Conservation (phyloP, 208 protist genomes). For the Crithidia brevicula region DNA sequence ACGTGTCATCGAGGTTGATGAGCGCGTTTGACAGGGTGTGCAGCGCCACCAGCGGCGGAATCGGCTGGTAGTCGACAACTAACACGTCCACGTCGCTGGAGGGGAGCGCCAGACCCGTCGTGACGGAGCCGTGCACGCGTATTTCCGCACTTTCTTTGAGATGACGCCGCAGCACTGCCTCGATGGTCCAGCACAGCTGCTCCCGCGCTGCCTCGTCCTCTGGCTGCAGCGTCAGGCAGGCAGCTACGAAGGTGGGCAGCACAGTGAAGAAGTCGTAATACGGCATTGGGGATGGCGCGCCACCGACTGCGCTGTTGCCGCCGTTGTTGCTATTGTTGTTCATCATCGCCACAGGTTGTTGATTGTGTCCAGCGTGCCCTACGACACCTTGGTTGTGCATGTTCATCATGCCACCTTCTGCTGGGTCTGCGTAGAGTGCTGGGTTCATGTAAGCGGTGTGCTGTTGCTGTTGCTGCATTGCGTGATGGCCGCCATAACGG, state of each 20-base stretch:
- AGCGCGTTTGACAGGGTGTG: constrained; percentile 63
- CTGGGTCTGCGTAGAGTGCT: background rate
- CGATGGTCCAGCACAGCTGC: constrained; percentile 63
- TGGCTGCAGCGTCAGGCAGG: constrained; percentile 58
- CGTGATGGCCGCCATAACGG: background rate
- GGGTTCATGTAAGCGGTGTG: constrained; percentile 3
- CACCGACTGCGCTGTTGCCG: background rate
- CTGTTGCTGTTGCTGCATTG: constrained; percentile 6
- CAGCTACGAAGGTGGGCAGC: constrained; percentile 62
- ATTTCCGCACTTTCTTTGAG: constrained; percentile 49
- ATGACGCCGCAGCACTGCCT: constrained; percentile 44
- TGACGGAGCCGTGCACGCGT: constrained; percentile 81
- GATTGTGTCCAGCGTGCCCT: background rate
- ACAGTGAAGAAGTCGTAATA: constrained; percentile 64
- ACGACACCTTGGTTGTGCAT: background rate
- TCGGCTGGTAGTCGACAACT: constrained; percentile 70
- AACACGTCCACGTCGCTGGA: constrained; percentile 89
- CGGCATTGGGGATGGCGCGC: constrained; percentile 19
- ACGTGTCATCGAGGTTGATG: constrained; percentile 45
- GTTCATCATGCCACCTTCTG: background rate
- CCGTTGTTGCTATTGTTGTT: background rate
- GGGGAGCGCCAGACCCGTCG: constrained; percentile 72
- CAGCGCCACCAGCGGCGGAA: constrained; percentile 72
- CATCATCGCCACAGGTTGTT: background rate
- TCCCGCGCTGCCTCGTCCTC: constrained; percentile 54